phyloP scores from a whole-genome alignment of 805 yeast species.

The Candida adriatica region DNA sequence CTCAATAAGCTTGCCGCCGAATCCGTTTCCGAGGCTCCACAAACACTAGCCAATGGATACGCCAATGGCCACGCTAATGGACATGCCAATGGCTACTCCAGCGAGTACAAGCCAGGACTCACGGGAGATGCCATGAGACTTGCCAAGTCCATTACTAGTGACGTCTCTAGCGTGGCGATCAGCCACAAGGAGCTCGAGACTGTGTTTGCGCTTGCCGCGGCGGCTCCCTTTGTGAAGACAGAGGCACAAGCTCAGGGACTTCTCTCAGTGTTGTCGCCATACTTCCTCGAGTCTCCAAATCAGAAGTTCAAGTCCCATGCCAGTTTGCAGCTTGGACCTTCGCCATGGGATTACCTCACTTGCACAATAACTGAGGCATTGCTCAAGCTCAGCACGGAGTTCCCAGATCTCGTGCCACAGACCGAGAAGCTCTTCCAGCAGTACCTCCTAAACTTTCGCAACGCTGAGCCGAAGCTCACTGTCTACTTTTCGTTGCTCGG shows the following conservation, averaged over 20 bases:
- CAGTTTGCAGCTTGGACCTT: constrained; percentile 27
- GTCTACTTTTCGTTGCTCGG: constrained; percentile 31
- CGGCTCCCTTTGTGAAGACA: constrained; percentile 30
- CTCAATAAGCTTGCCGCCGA: constrained; percentile 20
- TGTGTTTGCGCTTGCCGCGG: constrained; percentile 36
- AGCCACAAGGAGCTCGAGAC: constrained; percentile 49
- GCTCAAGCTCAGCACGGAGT: constrained; percentile 21
- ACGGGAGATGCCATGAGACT: constrained; percentile 17
- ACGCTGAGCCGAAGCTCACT: constrained; percentile 10
- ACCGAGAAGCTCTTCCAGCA: constrained; percentile 18
- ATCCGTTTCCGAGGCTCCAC: constrained; percentile 8
- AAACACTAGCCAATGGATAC: constrained; percentile 7
- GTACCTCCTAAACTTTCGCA: constrained; percentile 21
- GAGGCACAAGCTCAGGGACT: constrained; percentile 31
- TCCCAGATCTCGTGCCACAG: constrained; percentile 21
- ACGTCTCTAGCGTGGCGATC: constrained; percentile 20
- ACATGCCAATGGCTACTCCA: background rate
- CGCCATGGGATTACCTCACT: constrained; percentile 36
- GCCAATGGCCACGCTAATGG: constrained; percentile 2
- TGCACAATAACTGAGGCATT: constrained; percentile 27
- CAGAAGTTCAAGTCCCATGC: constrained; percentile 39
- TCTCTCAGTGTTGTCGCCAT: constrained; percentile 36
- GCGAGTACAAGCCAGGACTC: constrained; percentile 1
- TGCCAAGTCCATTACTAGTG: constrained; percentile 11
- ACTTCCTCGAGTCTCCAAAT: constrained; percentile 43